Percentiles rank a stretch among this genome's conserved stretches.
phyloP scores from a whole-genome alignment of 345 rosid genomes.

The Nasturtium officinale region DNA sequence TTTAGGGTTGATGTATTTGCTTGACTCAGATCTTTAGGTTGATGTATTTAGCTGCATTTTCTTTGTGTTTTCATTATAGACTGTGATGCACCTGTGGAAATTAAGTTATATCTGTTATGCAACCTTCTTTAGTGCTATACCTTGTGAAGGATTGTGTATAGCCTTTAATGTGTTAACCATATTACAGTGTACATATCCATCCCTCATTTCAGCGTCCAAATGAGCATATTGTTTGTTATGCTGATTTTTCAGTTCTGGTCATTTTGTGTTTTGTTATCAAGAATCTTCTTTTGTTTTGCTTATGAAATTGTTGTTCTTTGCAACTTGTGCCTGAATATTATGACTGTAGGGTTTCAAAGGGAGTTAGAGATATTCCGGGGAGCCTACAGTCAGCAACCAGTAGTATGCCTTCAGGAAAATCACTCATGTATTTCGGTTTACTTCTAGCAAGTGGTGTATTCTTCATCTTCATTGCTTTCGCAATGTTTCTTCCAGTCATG shows the following conservation, averaged over 20 bases:
- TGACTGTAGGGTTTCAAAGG: constrained; percentile 72
- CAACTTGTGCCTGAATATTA: constrained; percentile 23
- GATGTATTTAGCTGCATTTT: neutral
- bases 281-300: neutral
- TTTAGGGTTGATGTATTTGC: neutral
- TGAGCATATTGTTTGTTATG: neutral
- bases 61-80: neutral
- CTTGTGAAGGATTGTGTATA: neutral
- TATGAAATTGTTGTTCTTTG: neutral
- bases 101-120: neutral
- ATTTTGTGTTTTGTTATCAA: constrained; percentile 6
- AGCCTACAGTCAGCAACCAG: constrained; percentile 83
- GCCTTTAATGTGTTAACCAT: neutral
- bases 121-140: neutral
- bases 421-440: constrained; percentile 81
- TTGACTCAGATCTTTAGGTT: neutral
- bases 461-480: constrained; percentile 81
- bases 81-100: neutral
- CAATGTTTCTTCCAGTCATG: constrained; percentile 95
- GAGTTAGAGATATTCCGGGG: constrained; percentile 62
- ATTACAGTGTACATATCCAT: neutral
- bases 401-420: constrained; percentile 82
- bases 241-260: neutral
- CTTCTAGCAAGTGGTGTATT: constrained; percentile 80
- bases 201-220: neutral